phyloP scores from a whole-genome alignment of 139 green algal genomes.

The Gonium pectorale region DNA sequence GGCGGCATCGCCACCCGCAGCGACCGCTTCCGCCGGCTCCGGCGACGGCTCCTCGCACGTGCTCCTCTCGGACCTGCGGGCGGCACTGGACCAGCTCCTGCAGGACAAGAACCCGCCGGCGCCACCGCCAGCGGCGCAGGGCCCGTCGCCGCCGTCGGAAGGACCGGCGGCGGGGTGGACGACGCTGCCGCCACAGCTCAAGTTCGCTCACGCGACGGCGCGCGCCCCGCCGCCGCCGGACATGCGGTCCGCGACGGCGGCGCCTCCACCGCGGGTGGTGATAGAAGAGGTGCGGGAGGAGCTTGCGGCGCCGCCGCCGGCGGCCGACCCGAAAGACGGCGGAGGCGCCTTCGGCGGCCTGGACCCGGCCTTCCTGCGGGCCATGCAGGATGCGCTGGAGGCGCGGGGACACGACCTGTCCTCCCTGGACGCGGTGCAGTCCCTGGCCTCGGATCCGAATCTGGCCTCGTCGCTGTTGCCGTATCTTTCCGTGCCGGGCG shows the following conservation, averaged over 20 bases:
- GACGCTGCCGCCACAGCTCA: too few species aligned
- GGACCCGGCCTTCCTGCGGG: slow-evolving; percentile 36
- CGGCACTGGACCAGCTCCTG: slow-evolving; percentile 21
- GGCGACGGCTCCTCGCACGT: background rate
- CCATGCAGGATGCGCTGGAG: slow-evolving; percentile 55
- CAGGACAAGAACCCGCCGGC: background rate
- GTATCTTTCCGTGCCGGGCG: background rate
- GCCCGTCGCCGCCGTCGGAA: too few species aligned
- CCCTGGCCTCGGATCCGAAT: slow-evolving; percentile 6
- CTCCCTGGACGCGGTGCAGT: slow-evolving; percentile 27
- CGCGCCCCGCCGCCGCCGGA: background rate
- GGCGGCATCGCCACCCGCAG: background rate
- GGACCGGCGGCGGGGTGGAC: too few species aligned
- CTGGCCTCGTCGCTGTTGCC: slow-evolving; percentile 34
- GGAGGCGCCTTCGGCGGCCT: slow-evolving; percentile 43
- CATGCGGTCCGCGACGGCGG: background rate
- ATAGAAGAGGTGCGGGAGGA: background rate
- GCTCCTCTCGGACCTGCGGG: slow-evolving; percentile 5
- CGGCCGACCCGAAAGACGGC: background rate
- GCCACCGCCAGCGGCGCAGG: background rate
- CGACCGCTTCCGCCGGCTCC: background rate
- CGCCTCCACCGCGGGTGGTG: background rate
- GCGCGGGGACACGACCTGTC: slow-evolving; percentile 43
- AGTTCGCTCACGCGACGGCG: too few species aligned
- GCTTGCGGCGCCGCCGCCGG: background rate